These are phyloP conservation scores for Musa troglodytarum DNA, from an alignment of 176 grass and related monocot genomes.

Conservation along the genomic window DNA sequence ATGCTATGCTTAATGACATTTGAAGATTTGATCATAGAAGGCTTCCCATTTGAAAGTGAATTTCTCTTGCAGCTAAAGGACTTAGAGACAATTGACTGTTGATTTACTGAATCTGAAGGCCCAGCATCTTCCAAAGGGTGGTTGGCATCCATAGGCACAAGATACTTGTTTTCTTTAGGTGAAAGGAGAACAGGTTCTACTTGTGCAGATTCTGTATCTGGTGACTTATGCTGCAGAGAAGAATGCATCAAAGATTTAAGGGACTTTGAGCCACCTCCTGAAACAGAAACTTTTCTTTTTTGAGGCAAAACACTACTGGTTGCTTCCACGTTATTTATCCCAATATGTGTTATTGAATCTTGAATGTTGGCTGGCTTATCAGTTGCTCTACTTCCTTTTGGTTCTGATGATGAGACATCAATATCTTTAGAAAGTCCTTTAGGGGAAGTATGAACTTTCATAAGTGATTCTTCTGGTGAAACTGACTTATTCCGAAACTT, in stretches of 20 bases:
- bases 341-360: slow-evolving; percentile 13
- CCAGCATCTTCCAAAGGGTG: slow-evolving; percentile 3
- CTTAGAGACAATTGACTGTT: slow-evolving; percentile 24
- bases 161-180: slow-evolving; percentile 15
- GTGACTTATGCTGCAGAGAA: slow-evolving; percentile 14
- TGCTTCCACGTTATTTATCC: slow-evolving; percentile 7
- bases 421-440: slow-evolving; percentile 16
- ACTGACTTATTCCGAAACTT: slow-evolving; percentile 31
- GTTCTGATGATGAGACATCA: slow-evolving; percentile 10
- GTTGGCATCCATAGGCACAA: background rate
- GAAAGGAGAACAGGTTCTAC: slow-evolving; percentile 22
- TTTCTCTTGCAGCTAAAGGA: slow-evolving; percentile 29
- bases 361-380: slow-evolving; percentile 12
- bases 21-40: slow-evolving; percentile 21
- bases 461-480: slow-evolving; percentile 27
- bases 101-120: slow-evolving; percentile 11
- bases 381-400: slow-evolving; percentile 1
- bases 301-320: slow-evolving; percentile 25
- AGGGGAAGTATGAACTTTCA: slow-evolving; percentile 6
- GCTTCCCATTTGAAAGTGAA: slow-evolving; percentile 38
- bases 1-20: slow-evolving; percentile 17
- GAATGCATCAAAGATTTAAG: slow-evolving; percentile 16
- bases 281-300: slow-evolving; percentile 33
- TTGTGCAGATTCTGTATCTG: slow-evolving; percentile 26
- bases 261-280: slow-evolving; percentile 18